Evolutionary conservation across 768 basidiomycete species (phyloP), one percentile per base, ranked within the genome.

Genomic region (Rhodocollybia butyracea): DNA sequence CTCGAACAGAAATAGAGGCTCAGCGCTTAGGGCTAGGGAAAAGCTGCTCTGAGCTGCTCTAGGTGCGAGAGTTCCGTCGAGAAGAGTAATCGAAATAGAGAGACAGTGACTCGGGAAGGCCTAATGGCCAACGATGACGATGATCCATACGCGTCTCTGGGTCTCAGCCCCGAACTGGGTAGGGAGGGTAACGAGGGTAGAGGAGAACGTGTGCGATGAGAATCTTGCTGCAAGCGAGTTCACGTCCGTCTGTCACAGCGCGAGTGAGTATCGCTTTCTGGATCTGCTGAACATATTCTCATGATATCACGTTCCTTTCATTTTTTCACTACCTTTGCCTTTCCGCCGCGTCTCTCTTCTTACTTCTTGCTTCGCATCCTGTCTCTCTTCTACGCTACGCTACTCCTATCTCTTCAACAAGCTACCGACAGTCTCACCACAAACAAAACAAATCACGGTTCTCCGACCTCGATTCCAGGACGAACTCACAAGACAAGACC

Each of bases 1-100:
- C 70, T 84, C 30, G 88, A 85, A 71, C 83, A 86, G 63, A 92
- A 92, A 68, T 86, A 90, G 58, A 72, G 86, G 66, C 74, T 91
- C 60, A 85, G n/a, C n/a, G n/a, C n/a, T n/a, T n/a, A n/a, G 78
- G 68, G 76, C 71, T 54, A 74, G 88, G 60, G 88, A 86, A 66
- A 77, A 84, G 50, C 88, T 90, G 70, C 73, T 93, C 40, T 82
- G 82, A 13, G 79, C 83, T 2, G 84, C 88, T 21, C 76, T 91
- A 46, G 86, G 85, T 21, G 82, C 84, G 66, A 59, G 57, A n/a
- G n/a, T n/a, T n/a, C n/a, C n/a, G n/a, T n/a, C n/a, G n/a, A n/a
- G n/a, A n/a, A n/a, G n/a, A n/a, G n/a, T n/a, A n/a, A n/a, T n/a
- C n/a, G n/a, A n/a, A n/a, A n/a, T n/a, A n/a, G n/a, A n/a, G n/a